These are phyloP conservation scores for Thelonectria blattea DNA, from an alignment of 2,329 filamentous ascomycete genomes.

Conservation along the genomic window DNA sequence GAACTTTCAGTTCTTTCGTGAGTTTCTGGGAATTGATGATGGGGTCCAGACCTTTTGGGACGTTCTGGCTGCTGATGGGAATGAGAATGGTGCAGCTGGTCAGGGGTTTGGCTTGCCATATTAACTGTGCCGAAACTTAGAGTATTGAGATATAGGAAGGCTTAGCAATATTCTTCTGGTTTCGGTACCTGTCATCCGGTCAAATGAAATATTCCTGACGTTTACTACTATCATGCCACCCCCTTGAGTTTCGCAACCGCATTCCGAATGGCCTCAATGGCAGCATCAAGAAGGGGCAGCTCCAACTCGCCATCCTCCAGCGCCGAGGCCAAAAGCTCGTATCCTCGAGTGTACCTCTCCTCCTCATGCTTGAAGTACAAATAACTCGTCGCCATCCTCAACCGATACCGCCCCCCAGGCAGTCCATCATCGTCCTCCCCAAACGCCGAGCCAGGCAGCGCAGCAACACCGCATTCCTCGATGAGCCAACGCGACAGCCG, in stretches of 20 bases:
- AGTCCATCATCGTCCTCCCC: conserved; percentile 7
- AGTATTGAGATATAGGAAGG: no score
- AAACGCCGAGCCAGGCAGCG: conserved; percentile 6
- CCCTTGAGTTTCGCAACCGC: neutral
- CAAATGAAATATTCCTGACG: no score
- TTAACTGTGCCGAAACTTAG: no score
- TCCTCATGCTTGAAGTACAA: neutral
- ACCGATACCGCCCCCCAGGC: conserved; percentile 1
- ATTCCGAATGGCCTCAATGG: neutral
- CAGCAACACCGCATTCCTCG: conserved; percentile 5
- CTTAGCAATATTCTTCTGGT: no score
- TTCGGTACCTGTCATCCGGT: no score
- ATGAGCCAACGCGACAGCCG: conserved; percentile 5
- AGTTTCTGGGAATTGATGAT: conserved; percentile 4
- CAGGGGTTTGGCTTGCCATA: no score
- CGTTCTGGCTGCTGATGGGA: neutral
- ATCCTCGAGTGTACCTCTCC: conserved; percentile 1
- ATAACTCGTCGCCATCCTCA: conserved; percentile 13
- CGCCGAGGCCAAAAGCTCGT: conserved; percentile 1
- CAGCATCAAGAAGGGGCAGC: neutral
- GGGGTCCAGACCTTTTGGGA: conserved; percentile 9
- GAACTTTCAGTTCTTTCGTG: neutral
- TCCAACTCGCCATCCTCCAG: neutral
- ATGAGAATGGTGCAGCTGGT: neutral
- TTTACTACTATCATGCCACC: neutral